Evolutionary conservation across 108 stramenopile genomes (phyloP).

Genomic region (Skeletonema costatum): DNA sequence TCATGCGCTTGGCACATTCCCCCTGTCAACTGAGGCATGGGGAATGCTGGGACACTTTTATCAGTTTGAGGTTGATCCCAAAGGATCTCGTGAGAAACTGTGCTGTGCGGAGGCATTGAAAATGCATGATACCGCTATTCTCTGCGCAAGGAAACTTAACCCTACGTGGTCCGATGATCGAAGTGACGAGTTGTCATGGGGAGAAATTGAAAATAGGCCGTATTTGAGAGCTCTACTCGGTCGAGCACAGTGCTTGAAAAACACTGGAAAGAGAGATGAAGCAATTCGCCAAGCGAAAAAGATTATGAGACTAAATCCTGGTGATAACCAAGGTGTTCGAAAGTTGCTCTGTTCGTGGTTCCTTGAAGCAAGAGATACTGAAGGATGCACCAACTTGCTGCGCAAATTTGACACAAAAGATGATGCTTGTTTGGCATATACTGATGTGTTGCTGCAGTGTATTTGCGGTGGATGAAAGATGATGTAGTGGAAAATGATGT

Average conservation of each 20-base stretch:
- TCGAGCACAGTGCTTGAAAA: slow-evolving; percentile 1
- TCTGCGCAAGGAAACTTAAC: slow-evolving; percentile 15
- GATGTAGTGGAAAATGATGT: slow-evolving; percentile 29
- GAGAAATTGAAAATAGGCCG: slow-evolving; percentile 10
- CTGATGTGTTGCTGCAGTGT: slow-evolving; percentile 31
- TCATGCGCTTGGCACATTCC: not conserved
- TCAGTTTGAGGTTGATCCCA: not conserved
- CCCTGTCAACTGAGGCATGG: slow-evolving; percentile 14
- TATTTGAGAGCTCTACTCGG: not conserved
- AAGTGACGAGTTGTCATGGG: not conserved
- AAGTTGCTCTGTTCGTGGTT: slow-evolving; percentile 3
- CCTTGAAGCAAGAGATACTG: slow-evolving; percentile 15
- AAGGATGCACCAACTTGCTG: slow-evolving; percentile 12
- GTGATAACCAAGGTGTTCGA: slow-evolving; percentile 6
- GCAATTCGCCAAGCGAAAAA: slow-evolving; percentile 13
- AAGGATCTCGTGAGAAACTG: not conserved
- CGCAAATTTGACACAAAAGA: slow-evolving; percentile 5
- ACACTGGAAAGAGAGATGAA: slow-evolving; percentile 6
- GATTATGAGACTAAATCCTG: not conserved
- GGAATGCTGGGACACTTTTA: slow-evolving; percentile 13
- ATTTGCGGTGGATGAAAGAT: slow-evolving; percentile 22
- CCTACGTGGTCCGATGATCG: slow-evolving; percentile 19
- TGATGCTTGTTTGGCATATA: slow-evolving; percentile 18
- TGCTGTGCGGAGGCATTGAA: slow-evolving; percentile 8
- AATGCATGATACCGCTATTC: slow-evolving; percentile 14